These are phyloP conservation scores for Scedosporium dehoogii DNA, from an alignment of 2,329 filamentous ascomycete species.

Conservation along the genomic window DNA sequence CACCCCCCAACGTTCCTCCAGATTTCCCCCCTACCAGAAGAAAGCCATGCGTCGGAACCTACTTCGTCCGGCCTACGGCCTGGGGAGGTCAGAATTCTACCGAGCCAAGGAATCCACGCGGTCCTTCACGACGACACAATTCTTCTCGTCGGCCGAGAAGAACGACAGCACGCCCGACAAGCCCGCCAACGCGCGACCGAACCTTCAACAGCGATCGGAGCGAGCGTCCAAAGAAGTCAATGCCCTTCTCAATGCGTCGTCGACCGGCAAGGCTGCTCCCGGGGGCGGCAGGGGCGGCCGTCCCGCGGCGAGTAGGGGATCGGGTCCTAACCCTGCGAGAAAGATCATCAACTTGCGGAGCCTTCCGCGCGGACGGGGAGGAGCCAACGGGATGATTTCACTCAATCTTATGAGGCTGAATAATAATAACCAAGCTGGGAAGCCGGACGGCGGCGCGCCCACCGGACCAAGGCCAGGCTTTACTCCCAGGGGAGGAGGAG, in stretches of 20 bases:
- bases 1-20: not conserved
- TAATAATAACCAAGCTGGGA: not conserved
- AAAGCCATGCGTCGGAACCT: constrained; percentile 8
- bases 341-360: constrained; percentile 30
- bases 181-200: constrained; percentile 9
- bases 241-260: constrained; percentile 17
- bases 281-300: constrained; percentile 8
- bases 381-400: constrained; percentile 15
- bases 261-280: constrained; percentile 5
- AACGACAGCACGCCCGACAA: constrained; percentile 12
- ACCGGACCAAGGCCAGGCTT: constrained; percentile 9
- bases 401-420: not conserved
- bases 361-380: constrained; percentile 21
- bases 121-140: constrained; percentile 27
- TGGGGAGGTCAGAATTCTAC: not conserved
- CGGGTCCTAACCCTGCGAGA: not conserved
- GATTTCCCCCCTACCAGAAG: not conserved
- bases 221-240: constrained; percentile 25
- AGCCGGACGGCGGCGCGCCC: constrained; percentile 5
- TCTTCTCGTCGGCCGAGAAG: constrained; percentile 18
- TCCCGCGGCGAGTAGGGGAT: constrained; percentile 9
- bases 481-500: constrained; percentile 11
- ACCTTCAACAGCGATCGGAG: constrained; percentile 19
- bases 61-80: constrained; percentile 10
- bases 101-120: constrained; percentile 3